Evolutionary conservation across 1,139 yeast species (phyloP).

Genomic region (Suhomyces maxii): DNA sequence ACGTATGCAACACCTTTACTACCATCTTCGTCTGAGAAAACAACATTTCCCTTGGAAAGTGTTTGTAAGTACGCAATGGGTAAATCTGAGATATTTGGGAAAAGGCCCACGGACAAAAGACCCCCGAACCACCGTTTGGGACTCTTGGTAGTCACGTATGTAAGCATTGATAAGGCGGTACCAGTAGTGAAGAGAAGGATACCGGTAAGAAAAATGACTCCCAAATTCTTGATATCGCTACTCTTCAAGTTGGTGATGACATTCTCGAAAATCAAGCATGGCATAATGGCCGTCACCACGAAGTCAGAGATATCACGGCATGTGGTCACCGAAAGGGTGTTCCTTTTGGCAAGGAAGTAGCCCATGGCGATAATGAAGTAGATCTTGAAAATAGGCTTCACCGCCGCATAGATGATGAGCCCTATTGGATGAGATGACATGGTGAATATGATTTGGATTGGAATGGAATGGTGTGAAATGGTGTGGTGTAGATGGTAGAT

Average conservation of each 20-base stretch:
- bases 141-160: slow-evolving; percentile 39
- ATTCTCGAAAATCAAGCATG: slow-evolving; percentile 77
- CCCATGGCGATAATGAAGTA: slow-evolving; percentile 76
- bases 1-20: slow-evolving; percentile 84
- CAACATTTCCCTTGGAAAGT: slow-evolving; percentile 60
- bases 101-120: slow-evolving; percentile 59
- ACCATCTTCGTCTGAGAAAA: slow-evolving; percentile 59
- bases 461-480: not conserved
- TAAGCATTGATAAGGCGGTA: slow-evolving; percentile 33
- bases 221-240: slow-evolving; percentile 71
- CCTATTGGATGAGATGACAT: slow-evolving; percentile 46
- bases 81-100: slow-evolving; percentile 74
- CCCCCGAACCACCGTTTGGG: slow-evolving; percentile 86
- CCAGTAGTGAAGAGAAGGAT: slow-evolving; percentile 44
- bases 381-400: slow-evolving; percentile 85
- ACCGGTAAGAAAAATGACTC: slow-evolving; percentile 64
- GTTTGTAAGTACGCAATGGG: slow-evolving; percentile 90
- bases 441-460: not conserved
- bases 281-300: slow-evolving; percentile 70
- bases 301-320: slow-evolving; percentile 71
- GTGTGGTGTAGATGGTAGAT: not conserved
- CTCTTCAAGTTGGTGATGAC: slow-evolving; percentile 70
- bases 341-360: slow-evolving; percentile 60
- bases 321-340: slow-evolving; percentile 71
- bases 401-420: slow-evolving; percentile 71